Evolutionary conservation across 2,329 filamentous ascomycete species (phyloP).

Genomic region (Aspergillus fijiensis): DNA sequence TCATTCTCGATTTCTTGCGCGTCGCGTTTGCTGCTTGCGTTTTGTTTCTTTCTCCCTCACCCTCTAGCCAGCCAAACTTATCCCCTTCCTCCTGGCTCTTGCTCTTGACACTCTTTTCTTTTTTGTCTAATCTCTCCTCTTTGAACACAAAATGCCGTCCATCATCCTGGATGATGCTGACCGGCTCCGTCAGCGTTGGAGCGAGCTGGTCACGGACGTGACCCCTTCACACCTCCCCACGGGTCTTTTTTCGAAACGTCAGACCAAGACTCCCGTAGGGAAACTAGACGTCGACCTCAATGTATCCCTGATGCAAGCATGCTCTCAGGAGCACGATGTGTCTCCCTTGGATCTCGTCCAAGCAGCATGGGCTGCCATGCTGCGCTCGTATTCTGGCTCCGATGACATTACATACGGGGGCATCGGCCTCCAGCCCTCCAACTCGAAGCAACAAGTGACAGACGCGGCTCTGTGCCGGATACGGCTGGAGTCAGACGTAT

Average conservation of each 20-base stretch:
- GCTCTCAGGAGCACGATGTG: slow-evolving; percentile 15
- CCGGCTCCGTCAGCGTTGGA: slow-evolving; percentile 15
- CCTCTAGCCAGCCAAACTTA: slow-evolving; percentile 6
- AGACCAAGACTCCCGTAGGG: slow-evolving; percentile 3
- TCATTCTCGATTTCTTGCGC: neutral
- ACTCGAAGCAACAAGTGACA: slow-evolving; percentile 14
- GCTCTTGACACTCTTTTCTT: neutral
- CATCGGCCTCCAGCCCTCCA: slow-evolving; percentile 12
- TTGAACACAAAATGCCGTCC: slow-evolving; percentile 8
- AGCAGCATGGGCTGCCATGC: slow-evolving; percentile 15
- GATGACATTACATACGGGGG: slow-evolving; percentile 16
- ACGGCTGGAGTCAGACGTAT: slow-evolving; percentile 8
- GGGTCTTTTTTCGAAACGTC: slow-evolving; percentile 11
- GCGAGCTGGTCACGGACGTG: slow-evolving; percentile 14
- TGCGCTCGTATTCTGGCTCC: slow-evolving; percentile 15
- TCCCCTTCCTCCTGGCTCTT: slow-evolving; percentile 4
- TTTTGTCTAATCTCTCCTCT: neutral
- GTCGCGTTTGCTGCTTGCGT: neutral
- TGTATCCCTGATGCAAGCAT: slow-evolving; percentile 11
- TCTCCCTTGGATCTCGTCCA: slow-evolving; percentile 14
- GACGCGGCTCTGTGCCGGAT: slow-evolving; percentile 12
- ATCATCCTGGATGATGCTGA: slow-evolving; percentile 13
- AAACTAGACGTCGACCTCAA: slow-evolving; percentile 11
- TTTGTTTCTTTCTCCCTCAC: slow-evolving; percentile 1
- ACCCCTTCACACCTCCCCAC: slow-evolving; percentile 15